phyloP scores from a whole-genome alignment of 306 rosid species.

The Prunus mongolica region DNA sequence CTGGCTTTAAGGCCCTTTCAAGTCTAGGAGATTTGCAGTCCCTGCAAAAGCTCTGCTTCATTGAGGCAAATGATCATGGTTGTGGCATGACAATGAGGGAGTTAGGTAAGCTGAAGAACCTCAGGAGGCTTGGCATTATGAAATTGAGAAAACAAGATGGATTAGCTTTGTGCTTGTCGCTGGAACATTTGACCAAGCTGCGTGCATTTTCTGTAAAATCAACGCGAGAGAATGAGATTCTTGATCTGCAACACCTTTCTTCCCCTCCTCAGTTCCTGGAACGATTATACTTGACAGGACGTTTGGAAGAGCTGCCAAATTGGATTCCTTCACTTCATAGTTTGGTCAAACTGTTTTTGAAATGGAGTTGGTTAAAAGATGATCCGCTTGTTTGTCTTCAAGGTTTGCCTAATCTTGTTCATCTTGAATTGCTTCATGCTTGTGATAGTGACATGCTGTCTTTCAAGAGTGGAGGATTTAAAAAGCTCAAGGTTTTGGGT shows the following conservation, averaged over 20 bases:
- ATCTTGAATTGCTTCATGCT: slow-evolving; percentile 39
- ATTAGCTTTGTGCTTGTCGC: slow-evolving; percentile 27
- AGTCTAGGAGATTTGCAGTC: slow-evolving; percentile 21
- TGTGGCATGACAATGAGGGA: slow-evolving; percentile 12
- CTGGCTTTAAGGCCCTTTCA: slow-evolving; percentile 24
- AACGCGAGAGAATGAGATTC: slow-evolving; percentile 15
- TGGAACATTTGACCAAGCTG: slow-evolving; percentile 15
- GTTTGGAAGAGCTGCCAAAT: slow-evolving; percentile 29
- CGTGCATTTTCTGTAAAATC: slow-evolving; percentile 25
- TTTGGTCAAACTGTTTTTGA: slow-evolving; percentile 26
- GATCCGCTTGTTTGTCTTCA: slow-evolving; percentile 29
- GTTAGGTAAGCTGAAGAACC: slow-evolving; percentile 27
- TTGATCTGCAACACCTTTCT: slow-evolving; percentile 31
- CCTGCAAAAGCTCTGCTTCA: slow-evolving; percentile 35
- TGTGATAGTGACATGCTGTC: slow-evolving; percentile 46
- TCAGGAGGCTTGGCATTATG: slow-evolving; percentile 32
- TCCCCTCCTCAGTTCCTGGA: slow-evolving; percentile 37
- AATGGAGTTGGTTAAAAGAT: slow-evolving; percentile 28
- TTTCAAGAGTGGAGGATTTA: slow-evolving; percentile 46
- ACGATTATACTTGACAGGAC: slow-evolving; percentile 38
- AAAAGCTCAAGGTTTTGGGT: slow-evolving; percentile 56
- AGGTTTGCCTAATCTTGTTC: slow-evolving; percentile 27
- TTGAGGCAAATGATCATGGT: slow-evolving; percentile 19
- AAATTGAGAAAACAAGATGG: slow-evolving; percentile 28
- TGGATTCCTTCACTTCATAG: slow-evolving; percentile 36